Percentiles rank a stretch among this genome's conserved stretches.
phyloP scores from a whole-genome alignment of 495 filamentous ascomycete genomes.

The Penicillium daleae region DNA sequence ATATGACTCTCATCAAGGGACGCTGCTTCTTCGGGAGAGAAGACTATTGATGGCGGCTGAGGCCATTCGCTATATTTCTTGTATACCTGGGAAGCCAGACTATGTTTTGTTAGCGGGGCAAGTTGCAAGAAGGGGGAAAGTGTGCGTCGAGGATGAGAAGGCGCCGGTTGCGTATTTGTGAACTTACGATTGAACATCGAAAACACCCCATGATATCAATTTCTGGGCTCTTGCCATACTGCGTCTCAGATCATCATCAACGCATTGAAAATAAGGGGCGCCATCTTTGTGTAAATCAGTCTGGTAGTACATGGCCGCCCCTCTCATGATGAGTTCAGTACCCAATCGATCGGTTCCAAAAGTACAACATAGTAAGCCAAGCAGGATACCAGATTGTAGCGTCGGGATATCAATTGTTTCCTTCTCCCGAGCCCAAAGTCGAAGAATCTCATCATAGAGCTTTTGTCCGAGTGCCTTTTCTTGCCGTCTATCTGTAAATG shows the following conservation, averaged over 20 bases:
- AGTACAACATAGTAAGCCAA: slow-evolving; percentile 33
- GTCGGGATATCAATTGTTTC: slow-evolving; percentile 14
- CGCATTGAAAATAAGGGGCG: not conserved
- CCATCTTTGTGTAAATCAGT: slow-evolving; percentile 13
- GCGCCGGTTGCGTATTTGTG: not conserved
- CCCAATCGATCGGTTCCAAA: slow-evolving; percentile 34
- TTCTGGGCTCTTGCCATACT: slow-evolving; percentile 21
- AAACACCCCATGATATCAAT: slow-evolving; percentile 31
- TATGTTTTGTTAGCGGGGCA: slow-evolving; percentile 1
- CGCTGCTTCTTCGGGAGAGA: slow-evolving; percentile 22
- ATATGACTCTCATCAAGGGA: slow-evolving; percentile 17
- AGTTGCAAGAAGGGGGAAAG: not conserved
- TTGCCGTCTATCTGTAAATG: slow-evolving; percentile 31
- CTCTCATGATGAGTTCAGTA: slow-evolving; percentile 30
- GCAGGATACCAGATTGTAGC: slow-evolving; percentile 30
- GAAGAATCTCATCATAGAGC: slow-evolving; percentile 29
- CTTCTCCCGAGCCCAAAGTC: slow-evolving; percentile 26
- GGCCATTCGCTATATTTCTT: slow-evolving; percentile 24
- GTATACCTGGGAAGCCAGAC: slow-evolving; percentile 33
- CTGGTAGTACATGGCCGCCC: slow-evolving; percentile 18
- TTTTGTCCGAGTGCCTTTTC: slow-evolving; percentile 30
- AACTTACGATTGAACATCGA: slow-evolving; percentile 32
- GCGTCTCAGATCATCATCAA: not conserved
- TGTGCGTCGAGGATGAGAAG: not conserved
- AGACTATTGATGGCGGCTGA: slow-evolving; percentile 20